A percentile compares a stretch with the other conserved stretches of the same genome.
phyloP scores from a whole-genome alignment of 257 asterid genomes.

The Penstemon eatonii region DNA sequence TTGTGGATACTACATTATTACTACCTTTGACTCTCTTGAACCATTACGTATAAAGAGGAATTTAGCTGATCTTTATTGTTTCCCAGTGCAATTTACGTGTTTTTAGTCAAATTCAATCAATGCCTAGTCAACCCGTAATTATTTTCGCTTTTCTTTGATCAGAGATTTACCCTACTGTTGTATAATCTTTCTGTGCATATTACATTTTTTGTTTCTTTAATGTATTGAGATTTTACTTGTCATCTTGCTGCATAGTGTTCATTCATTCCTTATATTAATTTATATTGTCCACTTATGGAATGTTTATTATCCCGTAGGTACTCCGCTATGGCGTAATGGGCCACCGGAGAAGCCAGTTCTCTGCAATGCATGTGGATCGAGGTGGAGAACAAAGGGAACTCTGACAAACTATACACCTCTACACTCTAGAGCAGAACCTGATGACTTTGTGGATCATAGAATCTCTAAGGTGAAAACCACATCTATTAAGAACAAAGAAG shows the following conservation, averaged over 20 bases:
- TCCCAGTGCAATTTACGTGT: neutral
- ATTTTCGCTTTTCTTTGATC: too few relatives aligned
- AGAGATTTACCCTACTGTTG: too few relatives aligned
- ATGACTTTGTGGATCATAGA: constrained; percentile 65
- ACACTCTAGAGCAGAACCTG: constrained; percentile 85
- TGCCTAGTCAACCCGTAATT: neutral
- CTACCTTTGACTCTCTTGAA: constrained; percentile 25
- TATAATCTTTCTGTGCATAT: too few relatives aligned
- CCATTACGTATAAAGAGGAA: neutral
- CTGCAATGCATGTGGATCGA: constrained; percentile 98
- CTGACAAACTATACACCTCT: constrained; percentile 89
- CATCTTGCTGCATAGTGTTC: constrained; percentile 4
- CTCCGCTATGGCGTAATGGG: constrained; percentile 99
- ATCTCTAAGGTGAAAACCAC: constrained; percentile 53
- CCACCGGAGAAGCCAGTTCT: constrained; percentile 99
- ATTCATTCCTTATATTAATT: neutral
- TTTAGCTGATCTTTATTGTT: constrained; percentile 11
- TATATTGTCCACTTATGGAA: too few relatives aligned
- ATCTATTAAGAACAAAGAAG: constrained; percentile 62
- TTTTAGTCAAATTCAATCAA: neutral
- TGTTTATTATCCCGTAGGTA: constrained; percentile 50
- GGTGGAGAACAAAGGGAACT: constrained; percentile 99
- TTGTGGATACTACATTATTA: neutral
- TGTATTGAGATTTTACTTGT: neutral
- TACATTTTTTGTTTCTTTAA: too few relatives aligned